These are phyloP conservation scores for Ceratobasidium sp. DNA, from an alignment of 1,284 basidiomycete species.

Conservation along the genomic window DNA sequence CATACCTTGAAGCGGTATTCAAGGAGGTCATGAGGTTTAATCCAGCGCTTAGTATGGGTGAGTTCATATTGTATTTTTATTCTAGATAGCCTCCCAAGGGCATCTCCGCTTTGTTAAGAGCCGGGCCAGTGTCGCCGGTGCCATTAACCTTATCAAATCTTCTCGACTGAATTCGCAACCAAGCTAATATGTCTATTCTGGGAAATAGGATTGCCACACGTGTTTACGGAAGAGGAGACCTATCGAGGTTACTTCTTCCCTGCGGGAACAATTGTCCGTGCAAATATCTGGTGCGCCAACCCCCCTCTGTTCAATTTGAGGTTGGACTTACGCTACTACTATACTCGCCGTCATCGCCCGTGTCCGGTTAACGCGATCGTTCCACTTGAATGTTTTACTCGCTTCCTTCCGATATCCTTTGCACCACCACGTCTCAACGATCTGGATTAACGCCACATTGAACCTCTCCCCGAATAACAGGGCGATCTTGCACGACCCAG, in stretches of 20 bases:
- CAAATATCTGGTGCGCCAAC: slow-evolving; percentile 27
- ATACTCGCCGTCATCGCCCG: not conserved
- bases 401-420: not conserved
- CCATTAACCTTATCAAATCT: not conserved
- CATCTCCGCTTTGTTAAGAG: not conserved
- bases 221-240: slow-evolving; percentile 22
- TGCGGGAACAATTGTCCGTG: slow-evolving; percentile 18
- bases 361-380: not conserved
- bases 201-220: slow-evolving; percentile 30
- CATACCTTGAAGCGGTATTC: slow-evolving; percentile 60
- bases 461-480: slow-evolving; percentile 3
- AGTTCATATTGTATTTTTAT: not conserved
- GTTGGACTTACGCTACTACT: not conserved
- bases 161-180: not conserved
- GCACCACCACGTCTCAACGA: not conserved
- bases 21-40: slow-evolving; percentile 58
- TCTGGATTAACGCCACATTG: not conserved
- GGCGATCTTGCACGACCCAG: slow-evolving; percentile 36
- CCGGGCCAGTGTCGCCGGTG: not conserved
- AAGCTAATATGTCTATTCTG: slow-evolving; percentile 10
- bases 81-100: not conserved
- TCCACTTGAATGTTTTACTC: not conserved
- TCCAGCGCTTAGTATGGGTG: slow-evolving; percentile 35
- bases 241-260: slow-evolving; percentile 28
- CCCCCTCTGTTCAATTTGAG: not conserved